Evolutionary conservation across 768 basidiomycete genomes (phyloP).

Genomic region (Russula vinacea): DNA sequence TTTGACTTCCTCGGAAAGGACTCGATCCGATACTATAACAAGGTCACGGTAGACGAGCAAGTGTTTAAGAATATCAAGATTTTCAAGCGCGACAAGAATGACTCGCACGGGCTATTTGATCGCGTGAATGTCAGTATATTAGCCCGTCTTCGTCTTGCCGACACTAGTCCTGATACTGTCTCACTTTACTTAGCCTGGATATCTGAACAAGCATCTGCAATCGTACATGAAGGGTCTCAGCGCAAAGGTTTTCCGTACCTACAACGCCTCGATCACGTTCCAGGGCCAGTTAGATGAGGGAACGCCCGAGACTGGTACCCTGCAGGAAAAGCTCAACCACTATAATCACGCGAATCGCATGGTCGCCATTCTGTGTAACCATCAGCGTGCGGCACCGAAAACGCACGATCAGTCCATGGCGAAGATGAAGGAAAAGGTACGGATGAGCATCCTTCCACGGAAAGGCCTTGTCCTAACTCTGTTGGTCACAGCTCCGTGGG

Average conservation of each 20-base stretch:
- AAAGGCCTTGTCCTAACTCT: neutral
- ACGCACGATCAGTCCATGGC: slow-evolving; percentile 92
- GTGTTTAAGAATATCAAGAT: slow-evolving; percentile 98
- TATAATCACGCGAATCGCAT: slow-evolving; percentile 97
- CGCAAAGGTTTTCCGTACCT: slow-evolving; percentile 99
- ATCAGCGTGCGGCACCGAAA: slow-evolving; percentile 93
- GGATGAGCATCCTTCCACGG: slow-evolving; percentile 29
- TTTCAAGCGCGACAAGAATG: slow-evolving; percentile 91
- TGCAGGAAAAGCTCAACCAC: slow-evolving; percentile 95
- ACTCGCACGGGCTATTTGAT: slow-evolving; percentile 89
- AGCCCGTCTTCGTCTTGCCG: neutral
- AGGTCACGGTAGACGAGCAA: slow-evolving; percentile 82
- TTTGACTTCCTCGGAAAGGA: slow-evolving; percentile 99
- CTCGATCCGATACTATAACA: slow-evolving; percentile 95
- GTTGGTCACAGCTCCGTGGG: slow-evolving; percentile 58
- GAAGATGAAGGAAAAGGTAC: slow-evolving; percentile 87
- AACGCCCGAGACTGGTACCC: slow-evolving; percentile 61
- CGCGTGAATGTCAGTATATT: slow-evolving; percentile 75
- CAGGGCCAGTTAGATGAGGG: slow-evolving; percentile 82
- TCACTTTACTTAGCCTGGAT: slow-evolving; percentile 55
- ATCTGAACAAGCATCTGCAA: slow-evolving; percentile 87
- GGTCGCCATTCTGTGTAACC: slow-evolving; percentile 98
- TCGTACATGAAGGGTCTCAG: slow-evolving; percentile 97
- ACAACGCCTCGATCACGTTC: slow-evolving; percentile 96
- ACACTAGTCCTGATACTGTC: neutral